These are phyloP conservation scores for Trichoderma sp. DNA, from an alignment of 2,329 filamentous ascomycete genomes.

Conservation along the genomic window DNA sequence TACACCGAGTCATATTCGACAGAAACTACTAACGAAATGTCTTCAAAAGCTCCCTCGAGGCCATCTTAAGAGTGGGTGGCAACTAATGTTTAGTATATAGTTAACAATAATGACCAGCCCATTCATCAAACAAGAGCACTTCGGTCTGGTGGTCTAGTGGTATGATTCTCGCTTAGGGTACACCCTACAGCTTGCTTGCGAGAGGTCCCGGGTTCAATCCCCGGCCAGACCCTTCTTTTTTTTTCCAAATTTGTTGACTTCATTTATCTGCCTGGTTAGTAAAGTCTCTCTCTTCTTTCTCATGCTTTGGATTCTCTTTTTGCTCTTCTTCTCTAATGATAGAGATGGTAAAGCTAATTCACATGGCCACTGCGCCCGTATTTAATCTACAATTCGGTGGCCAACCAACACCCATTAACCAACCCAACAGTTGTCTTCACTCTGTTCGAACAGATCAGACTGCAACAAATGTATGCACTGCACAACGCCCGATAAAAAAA, in stretches of 20 bases:
- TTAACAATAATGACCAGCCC: neutral
- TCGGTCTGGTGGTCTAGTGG: constrained; percentile 29
- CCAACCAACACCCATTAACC: neutral
- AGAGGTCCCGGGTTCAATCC: constrained; percentile 54
- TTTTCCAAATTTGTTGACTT: neutral
- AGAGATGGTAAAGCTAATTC: neutral
- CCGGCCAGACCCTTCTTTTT: constrained; percentile 46
- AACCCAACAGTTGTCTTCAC: too few species aligned
- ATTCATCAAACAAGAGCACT: neutral
- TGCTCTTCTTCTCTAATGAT: neutral
- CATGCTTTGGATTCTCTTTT: neutral
- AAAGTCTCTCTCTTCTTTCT: neutral
- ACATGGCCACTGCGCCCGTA: neutral
- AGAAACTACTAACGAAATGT: too few species aligned
- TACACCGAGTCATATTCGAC: neutral
- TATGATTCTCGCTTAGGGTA: constrained; percentile 29
- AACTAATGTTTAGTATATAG: neutral
- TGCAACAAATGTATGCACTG: neutral
- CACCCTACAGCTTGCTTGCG: constrained; percentile 37
- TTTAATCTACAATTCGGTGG: neutral
- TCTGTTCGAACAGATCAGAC: neutral
- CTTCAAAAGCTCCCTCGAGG: neutral
- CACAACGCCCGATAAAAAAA: neutral
- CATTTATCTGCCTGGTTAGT: neutral
- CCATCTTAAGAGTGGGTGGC: neutral